A percentile compares a stretch with the other conserved stretches of the same genome.
phyloP scores from a whole-genome alignment of 169 alveolate species.

The Perkinsus olseni region DNA sequence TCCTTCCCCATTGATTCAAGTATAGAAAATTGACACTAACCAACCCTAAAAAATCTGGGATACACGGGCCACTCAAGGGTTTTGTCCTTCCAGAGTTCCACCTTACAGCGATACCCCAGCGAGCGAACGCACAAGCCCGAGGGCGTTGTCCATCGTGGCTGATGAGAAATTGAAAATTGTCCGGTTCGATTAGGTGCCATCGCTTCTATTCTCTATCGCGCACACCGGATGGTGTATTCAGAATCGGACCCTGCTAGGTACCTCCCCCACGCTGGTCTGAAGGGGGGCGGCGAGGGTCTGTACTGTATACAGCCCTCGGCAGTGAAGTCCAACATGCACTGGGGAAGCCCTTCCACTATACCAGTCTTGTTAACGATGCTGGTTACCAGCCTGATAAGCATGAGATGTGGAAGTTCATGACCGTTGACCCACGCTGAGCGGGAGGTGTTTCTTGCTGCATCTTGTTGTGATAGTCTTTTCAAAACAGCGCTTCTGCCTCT shows the following conservation, averaged over 20 bases:
- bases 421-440: background rate
- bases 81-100: background rate
- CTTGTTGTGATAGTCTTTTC: background rate
- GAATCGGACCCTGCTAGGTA: background rate
- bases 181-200: too few relatives aligned
- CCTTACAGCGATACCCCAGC: background rate
- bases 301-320: background rate
- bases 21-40: background rate
- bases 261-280: background rate
- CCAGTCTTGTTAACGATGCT: background rate
- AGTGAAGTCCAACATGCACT: background rate
- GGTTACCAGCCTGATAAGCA: background rate
- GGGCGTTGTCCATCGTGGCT: too few relatives aligned
- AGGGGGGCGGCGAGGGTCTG: background rate
- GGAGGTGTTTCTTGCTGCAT: background rate
- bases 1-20: too few relatives aligned
- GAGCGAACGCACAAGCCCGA: too few relatives aligned
- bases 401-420: background rate
- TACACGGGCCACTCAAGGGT: background rate
- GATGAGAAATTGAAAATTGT: too few relatives aligned
- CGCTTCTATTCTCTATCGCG: too few relatives aligned
- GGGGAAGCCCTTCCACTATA: background rate
- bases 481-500: background rate
- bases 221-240: too few relatives aligned
- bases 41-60: background rate